Evolutionary conservation across 345 rosid genomes (phyloP), one percentile per base, ranked within the genome.

Genomic region (Dipteronia sinensis): DNA sequence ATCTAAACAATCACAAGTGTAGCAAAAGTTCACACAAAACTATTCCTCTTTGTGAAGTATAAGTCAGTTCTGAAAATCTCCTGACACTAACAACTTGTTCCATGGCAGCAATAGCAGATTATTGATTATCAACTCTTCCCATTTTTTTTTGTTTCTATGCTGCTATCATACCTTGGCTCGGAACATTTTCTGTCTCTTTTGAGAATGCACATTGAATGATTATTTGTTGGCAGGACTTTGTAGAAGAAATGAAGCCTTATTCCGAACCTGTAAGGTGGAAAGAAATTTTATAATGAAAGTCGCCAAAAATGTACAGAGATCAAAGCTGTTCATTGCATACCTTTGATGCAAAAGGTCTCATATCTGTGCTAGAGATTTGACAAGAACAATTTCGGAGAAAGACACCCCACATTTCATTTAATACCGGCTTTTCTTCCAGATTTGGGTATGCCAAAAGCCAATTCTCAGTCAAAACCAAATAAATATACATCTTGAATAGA

Each of bases 311-410:
- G 17, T 22, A 47, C 31, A 49, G 47, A 46, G 19, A 25, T 20
- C 65, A 68, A 67, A 8, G 16, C 68, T 19, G 27, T 51, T 56
- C 65, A 19, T 40, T 73, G 25, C 88, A 44, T 47, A 93, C 98
- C 89, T 92, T 92, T 10, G 92, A 80, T 40, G 99, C 98, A 70
- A 85, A 85, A 19, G 92, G 82, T 70, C 98, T 85, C 83, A 92
- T 79, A 86, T 95, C 93, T 0, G 96, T 88, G 92, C 88, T 89
- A 25, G 80, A 70, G 59, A 95, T 95, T 74, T 87, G 97, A 81
- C 89, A 88, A 64, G 94, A 89, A 85, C 95, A 92, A 77, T 85
- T 87, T 51, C 94, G 90, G 16, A 95, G 92, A 76, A 74, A 85
- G 72, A 88, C 89, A 62, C 83, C 87, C 97, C 93, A 91, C 93